Base-by-base conservation (phyloP, 2,329 filamentous ascomycete genomes). In the Aureobasidium namibiae region DNA sequence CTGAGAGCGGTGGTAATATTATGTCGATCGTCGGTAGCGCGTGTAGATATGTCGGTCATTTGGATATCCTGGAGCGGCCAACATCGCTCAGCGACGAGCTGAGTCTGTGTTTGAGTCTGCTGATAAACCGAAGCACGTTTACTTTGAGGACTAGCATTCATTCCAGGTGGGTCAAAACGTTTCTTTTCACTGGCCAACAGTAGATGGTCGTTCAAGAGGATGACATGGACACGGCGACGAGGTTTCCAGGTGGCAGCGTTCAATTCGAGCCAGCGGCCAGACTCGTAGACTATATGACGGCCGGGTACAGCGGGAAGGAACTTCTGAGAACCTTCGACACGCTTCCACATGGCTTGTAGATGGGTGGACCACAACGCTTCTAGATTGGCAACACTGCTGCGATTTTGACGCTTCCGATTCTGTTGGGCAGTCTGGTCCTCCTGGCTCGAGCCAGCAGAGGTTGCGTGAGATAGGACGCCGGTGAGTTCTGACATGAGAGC, bases 161-260 rank as follows among this genome's bases (percentile, higher is more conserved):
- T 50, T 3, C 53, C 60, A 11, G 58, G 18, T 6, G 61, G 26
- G 63, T 96, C 92, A 2, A 86, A 79, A 67, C 92, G 90, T 67
- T 92, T 90, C 78, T 96, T 96, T 77, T 96, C 96, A 24, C 89
- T 90, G 4, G 94, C 94, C 52, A 99, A 82, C 23, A 99, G 82
- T 1, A 99, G 78, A 72, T 99, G 92, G 69, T 99, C 94, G 70
- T 97, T 99, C 2, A 99, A 80, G 60, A 99, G 74, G 61, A 97
- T 92, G 61, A 99, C 85, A 69, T 95, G 90, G 72, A 97, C 92
- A 29, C 91, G 86, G 42, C 94, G 81, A 63, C 89, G 82, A 4
- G 92, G 90, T 73, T 96, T 96, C 85, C 95, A 97, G 0, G 94
- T 99, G 11, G 94, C 94, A 63, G 94, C 95, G 74, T 99, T 95